Base-by-base conservation (phyloP, 805 yeast species). In the Saccharomyces paradoxus region DNA sequence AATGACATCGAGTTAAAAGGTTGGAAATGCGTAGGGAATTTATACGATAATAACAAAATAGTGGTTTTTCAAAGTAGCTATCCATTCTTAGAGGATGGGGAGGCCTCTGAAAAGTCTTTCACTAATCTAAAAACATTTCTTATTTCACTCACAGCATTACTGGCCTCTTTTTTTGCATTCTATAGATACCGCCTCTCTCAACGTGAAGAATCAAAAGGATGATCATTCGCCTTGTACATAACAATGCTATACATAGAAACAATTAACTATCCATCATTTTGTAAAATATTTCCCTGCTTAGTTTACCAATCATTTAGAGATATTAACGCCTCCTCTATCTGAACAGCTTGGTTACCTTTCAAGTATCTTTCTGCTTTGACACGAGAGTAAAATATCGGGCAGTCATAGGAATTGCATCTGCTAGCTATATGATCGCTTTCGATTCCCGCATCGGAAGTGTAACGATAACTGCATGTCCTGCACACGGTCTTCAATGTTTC, bases 381-480 rank as follows among this genome's bases (percentile, higher is more conserved):
- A 50, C 83, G 74, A 7, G 80, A 73, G 62, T 76, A 87, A 63
- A 77, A 87, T 0, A 83, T 71, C 0, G 83, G 76, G 64, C 95
- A 88, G 61, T 84, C 89, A 37, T 77, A 77, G 48, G 88, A 85
- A 6, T 68, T 71, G 64, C 95, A 88, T 1, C 61, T 54, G 14
- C 30, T 30, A 0, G 71, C 58, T 1, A 71, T 66, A 1, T 69
- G 65, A 4, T 66, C 69, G n/a, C 68, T 61, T 2, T 65, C 44
- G 4, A 63, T 53, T 3, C 70, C 67, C 4, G 68, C 62, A 44
- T 67, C 65, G 13, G 57, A 56, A 10, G 62, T 56, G 44, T 63
- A 63, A 21, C 60, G 59, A 48, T 58, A 64, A 9, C 73, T 63
- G 57, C 81, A 75, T 0, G 61, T 60, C 28, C 72, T 63, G 55